These are phyloP conservation scores for Crithidia brevicula DNA, from an alignment of 208 protist genomes.

Conservation along the genomic window DNA sequence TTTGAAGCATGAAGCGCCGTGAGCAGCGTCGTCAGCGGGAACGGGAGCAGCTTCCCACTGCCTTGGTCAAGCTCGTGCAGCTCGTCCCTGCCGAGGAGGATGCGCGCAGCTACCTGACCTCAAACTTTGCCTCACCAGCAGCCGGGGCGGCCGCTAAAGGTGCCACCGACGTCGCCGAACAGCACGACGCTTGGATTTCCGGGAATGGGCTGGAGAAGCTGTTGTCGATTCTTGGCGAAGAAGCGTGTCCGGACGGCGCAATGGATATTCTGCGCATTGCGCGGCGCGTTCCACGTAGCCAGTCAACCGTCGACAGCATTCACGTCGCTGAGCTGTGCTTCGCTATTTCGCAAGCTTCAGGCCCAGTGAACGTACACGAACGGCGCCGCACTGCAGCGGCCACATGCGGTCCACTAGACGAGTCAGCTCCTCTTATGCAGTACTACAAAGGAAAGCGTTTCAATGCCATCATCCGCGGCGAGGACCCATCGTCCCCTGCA, in stretches of 20 bases:
- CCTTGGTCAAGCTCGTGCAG: slow-evolving; percentile 50
- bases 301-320: slow-evolving; percentile 66
- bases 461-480: slow-evolving; percentile 47
- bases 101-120: slow-evolving; percentile 44
- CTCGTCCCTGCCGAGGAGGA: slow-evolving; percentile 52
- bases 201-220: slow-evolving; percentile 62
- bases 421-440: slow-evolving; percentile 62
- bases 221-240: slow-evolving; percentile 53
- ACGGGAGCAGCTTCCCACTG: slow-evolving; percentile 59
- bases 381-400: slow-evolving; percentile 57
- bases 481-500: slow-evolving; percentile 38
- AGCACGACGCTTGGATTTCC: slow-evolving; percentile 43
- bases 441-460: slow-evolving; percentile 84
- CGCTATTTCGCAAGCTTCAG: slow-evolving; percentile 66
- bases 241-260: slow-evolving; percentile 45
- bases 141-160: background rate
- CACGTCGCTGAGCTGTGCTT: slow-evolving; percentile 87
- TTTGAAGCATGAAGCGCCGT: slow-evolving; percentile 59
- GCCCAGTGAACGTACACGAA: slow-evolving; percentile 70
- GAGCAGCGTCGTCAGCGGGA: slow-evolving; percentile 71
- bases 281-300: slow-evolving; percentile 80
- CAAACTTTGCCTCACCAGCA: slow-evolving; percentile 23
- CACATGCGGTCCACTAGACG: slow-evolving; percentile 44
- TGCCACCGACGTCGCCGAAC: background rate
- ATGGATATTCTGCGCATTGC: slow-evolving; percentile 70